These are phyloP conservation scores for Lecanicillium sp. DNA, from an alignment of 2,329 filamentous ascomycete genomes.

Conservation along the genomic window DNA sequence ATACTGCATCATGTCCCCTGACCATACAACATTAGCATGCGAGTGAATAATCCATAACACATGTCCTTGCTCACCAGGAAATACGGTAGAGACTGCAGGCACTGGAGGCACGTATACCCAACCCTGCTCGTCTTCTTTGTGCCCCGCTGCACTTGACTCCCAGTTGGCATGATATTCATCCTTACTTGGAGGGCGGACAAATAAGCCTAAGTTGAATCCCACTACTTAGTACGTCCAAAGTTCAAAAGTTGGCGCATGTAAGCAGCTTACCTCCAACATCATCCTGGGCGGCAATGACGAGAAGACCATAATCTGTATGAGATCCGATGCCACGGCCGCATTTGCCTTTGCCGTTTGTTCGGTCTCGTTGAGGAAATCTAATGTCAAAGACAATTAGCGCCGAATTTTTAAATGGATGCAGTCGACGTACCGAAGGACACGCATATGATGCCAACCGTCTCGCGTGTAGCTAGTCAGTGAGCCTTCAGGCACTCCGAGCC, in stretches of 20 bases:
- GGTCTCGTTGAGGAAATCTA: slow-evolving; percentile 24
- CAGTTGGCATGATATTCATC: slow-evolving; percentile 37
- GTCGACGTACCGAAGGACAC: slow-evolving; percentile 32
- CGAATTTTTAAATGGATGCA: not conserved
- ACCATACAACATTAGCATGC: not conserved
- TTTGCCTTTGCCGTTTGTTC: slow-evolving; percentile 40
- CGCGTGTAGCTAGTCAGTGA: slow-evolving; percentile 32
- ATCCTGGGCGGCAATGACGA: slow-evolving; percentile 42
- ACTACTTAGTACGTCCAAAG: no score
- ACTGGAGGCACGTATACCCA: slow-evolving; percentile 41
- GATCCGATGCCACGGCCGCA: slow-evolving; percentile 42
- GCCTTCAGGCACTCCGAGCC: slow-evolving; percentile 30
- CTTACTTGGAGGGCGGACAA: slow-evolving; percentile 34
- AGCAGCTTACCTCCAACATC: slow-evolving; percentile 34
- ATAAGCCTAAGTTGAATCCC: slow-evolving; percentile 26
- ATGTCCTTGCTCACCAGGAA: slow-evolving; percentile 22
- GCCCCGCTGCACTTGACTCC: slow-evolving; percentile 34
- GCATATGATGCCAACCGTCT: slow-evolving; percentile 45
- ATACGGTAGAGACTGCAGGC: slow-evolving; percentile 37
- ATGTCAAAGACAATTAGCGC: not conserved
- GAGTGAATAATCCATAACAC: not conserved
- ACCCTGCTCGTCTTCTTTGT: slow-evolving; percentile 33
- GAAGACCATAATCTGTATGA: slow-evolving; percentile 44
- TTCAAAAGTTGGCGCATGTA: no score
- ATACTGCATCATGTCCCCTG: slow-evolving; percentile 45